Conservation (phyloP, 305 asterid species). For the Plantago coronopus region DNA sequence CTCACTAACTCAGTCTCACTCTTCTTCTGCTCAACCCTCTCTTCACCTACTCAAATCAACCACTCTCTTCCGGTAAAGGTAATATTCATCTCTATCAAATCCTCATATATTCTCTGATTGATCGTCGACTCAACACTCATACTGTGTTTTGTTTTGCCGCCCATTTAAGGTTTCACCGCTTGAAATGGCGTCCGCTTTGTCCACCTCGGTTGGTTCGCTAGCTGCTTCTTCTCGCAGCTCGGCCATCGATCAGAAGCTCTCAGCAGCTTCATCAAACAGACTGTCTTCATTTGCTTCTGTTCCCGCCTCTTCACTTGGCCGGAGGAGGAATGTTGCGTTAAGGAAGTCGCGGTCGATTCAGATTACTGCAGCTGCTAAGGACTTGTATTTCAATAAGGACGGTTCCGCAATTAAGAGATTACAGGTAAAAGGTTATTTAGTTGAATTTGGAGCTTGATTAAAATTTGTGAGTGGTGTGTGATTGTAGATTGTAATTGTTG, state of each 20-base stretch:
- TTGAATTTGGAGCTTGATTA: not conserved
- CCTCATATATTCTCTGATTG: too few species aligned
- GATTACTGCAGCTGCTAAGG: slow-evolving; percentile 53
- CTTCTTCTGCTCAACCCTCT: too few species aligned
- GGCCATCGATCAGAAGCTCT: slow-evolving; percentile 28
- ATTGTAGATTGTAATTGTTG: not conserved
- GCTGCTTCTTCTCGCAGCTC: slow-evolving; percentile 24
- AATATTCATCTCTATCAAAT: not conserved
- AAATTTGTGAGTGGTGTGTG: not conserved
- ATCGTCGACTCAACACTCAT: too few species aligned
- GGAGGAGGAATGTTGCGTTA: slow-evolving; percentile 28
- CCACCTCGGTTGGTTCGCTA: slow-evolving; percentile 36
- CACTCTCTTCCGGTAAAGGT: not conserved
- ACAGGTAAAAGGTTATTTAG: slow-evolving; percentile 30
- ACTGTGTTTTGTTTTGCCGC: too few species aligned
- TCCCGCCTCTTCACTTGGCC: slow-evolving; percentile 29
- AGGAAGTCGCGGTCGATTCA: slow-evolving; percentile 29
- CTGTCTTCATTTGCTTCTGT: slow-evolving; percentile 38
- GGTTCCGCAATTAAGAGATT: slow-evolving; percentile 55
- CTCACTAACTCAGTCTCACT: too few species aligned
- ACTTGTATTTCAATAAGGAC: slow-evolving; percentile 51
- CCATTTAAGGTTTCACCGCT: not conserved
- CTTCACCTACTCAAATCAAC: too few species aligned
- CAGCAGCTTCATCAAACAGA: slow-evolving; percentile 26
- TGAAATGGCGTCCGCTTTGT: slow-evolving; percentile 40